phyloP scores from a whole-genome alignment of 192 early-diverging fungal genomes.

The Coemansia sp. region DNA sequence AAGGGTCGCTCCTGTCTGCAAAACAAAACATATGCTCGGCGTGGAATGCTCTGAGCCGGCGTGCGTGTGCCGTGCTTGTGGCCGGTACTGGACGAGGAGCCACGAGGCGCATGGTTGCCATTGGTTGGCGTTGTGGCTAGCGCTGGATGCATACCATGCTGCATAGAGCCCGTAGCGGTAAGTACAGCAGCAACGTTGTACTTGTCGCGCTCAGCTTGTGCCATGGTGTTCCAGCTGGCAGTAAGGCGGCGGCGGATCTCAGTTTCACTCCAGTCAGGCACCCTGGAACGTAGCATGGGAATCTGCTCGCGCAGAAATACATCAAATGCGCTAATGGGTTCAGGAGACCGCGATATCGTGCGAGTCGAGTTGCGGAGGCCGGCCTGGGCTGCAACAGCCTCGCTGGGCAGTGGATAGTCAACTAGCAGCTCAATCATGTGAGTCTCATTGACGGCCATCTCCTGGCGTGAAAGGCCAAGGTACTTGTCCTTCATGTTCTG shows the following conservation, averaged over 20 bases:
- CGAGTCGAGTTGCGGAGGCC: slow-evolving; percentile 8
- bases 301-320: slow-evolving; percentile 46
- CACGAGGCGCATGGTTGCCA: slow-evolving; percentile 4
- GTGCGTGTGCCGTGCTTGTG: slow-evolving; percentile 21
- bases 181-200: slow-evolving; percentile 15
- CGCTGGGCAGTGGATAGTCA: slow-evolving; percentile 45
- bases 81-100: slow-evolving; percentile 5
- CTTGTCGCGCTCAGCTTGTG: slow-evolving; percentile 31
- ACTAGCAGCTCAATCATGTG: slow-evolving; percentile 51
- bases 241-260: slow-evolving; percentile 45
- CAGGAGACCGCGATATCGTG: slow-evolving; percentile 25
- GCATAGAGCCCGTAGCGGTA: neutral
- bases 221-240: slow-evolving; percentile 50
- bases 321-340: slow-evolving; percentile 29
- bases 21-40: slow-evolving; percentile 54
- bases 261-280: slow-evolving; percentile 52
- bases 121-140: neutral
- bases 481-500: slow-evolving; percentile 51
- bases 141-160: neutral
- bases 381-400: slow-evolving; percentile 23
- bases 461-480: slow-evolving; percentile 39
- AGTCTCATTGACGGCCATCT: slow-evolving; percentile 45
- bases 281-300: slow-evolving; percentile 43
- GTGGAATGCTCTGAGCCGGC: slow-evolving; percentile 34
- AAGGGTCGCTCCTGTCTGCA: slow-evolving; percentile 45